These are phyloP conservation scores for Mesembryanthemum crystallinum DNA, from an alignment of 148 eudicot species.

Conservation along the genomic window DNA sequence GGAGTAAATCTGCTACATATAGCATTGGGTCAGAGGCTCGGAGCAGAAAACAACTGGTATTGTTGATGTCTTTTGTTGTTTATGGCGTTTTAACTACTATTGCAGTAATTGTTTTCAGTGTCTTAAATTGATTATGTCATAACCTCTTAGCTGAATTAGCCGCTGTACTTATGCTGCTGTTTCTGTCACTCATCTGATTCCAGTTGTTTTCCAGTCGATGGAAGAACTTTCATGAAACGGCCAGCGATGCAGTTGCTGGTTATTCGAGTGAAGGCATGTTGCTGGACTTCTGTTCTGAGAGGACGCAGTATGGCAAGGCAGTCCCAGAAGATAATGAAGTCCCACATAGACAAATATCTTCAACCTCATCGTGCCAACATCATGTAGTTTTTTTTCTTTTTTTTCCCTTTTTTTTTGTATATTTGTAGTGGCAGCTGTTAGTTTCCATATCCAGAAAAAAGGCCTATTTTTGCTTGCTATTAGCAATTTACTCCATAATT, in stretches of 20 bases:
- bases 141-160: neutral
- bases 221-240: slow-evolving; percentile 16
- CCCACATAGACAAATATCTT: slow-evolving; percentile 4
- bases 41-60: neutral
- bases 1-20: no score
- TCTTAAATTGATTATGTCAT: neutral
- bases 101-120: neutral
- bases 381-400: neutral
- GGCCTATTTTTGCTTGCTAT: neutral
- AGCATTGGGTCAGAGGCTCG: no score
- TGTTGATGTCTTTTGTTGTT: neutral
- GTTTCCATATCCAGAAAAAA: slow-evolving; percentile 16
- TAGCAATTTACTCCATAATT: slow-evolving; percentile 2
- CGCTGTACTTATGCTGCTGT: neutral
- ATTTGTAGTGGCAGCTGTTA: slow-evolving; percentile 28
- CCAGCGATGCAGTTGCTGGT: slow-evolving; percentile 4
- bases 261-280: neutral
- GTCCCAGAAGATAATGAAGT: slow-evolving; percentile 7
- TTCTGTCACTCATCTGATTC: neutral
- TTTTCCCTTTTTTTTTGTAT: slow-evolving; percentile 14
- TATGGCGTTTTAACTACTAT: neutral
- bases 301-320: neutral
- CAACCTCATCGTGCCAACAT: slow-evolving; percentile 3
- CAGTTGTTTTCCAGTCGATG: slow-evolving; percentile 20
- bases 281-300: neutral